Evolutionary conservation across 169 alveolate species (phyloP).

Genomic region (Eimeria tenella): DNA sequence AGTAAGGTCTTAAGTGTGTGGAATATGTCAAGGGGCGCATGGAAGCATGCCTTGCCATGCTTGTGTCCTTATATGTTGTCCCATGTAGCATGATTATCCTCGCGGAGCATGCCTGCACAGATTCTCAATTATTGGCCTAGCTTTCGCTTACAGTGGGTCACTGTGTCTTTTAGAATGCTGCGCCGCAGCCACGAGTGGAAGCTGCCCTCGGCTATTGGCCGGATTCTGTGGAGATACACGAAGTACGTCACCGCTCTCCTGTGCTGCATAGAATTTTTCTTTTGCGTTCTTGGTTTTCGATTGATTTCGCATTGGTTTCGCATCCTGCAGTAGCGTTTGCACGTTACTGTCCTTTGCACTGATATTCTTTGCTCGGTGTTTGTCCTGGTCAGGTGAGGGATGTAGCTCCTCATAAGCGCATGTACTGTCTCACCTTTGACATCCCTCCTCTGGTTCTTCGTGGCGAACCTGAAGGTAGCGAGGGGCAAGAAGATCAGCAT

Average conservation of each 20-base stretch:
- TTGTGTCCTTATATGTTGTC: not conserved
- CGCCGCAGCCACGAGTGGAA: constrained; percentile 75
- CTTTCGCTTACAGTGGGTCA: not conserved
- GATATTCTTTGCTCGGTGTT: not conserved
- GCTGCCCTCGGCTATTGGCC: constrained; percentile 75
- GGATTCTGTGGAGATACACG: constrained; percentile 40
- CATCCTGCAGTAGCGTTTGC: not conserved
- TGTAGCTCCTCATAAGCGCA: constrained; percentile 81
- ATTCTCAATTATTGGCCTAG: not conserved
- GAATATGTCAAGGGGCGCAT: not conserved
- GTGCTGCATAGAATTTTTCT: not conserved
- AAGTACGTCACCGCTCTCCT: constrained; percentile 7
- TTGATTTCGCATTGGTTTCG: no score
- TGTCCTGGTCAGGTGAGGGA: constrained; percentile 72
- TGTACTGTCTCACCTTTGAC: constrained; percentile 77
- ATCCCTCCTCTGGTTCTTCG: constrained; percentile 48
- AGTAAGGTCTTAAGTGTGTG: not conserved
- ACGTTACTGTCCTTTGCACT: not conserved
- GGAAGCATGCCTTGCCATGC: not conserved
- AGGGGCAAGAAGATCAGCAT: not conserved
- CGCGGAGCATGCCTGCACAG: not conserved
- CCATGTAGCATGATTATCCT: not conserved
- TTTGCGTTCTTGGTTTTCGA: no score
- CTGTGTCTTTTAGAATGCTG: not conserved
- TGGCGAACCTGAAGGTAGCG: not conserved